Evolutionary conservation across 306 rosid species (phyloP).

Genomic region (Boehmeria nivea): DNA sequence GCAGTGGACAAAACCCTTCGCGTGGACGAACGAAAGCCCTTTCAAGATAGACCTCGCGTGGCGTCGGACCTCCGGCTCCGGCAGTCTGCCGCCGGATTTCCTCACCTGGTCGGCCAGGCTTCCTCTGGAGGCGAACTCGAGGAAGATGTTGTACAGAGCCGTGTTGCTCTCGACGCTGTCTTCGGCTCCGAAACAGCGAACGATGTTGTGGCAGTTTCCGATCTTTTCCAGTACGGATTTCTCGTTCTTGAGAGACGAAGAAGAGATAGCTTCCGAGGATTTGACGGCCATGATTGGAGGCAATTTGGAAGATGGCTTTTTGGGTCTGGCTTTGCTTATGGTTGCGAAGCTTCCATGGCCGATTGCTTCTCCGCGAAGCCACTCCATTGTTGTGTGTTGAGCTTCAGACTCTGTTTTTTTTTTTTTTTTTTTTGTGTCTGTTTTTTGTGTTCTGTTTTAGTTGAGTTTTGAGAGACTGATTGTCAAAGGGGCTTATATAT

Average conservation of each 20-base stretch:
- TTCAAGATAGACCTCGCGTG: slow-evolving; percentile 40
- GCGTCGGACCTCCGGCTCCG: slow-evolving; percentile 36
- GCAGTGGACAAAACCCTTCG: slow-evolving; percentile 72
- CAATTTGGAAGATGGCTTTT: neutral
- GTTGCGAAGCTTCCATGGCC: slow-evolving; percentile 82
- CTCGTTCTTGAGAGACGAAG: slow-evolving; percentile 48
- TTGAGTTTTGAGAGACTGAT: neutral
- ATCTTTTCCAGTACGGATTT: slow-evolving; percentile 37
- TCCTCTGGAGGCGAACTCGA: slow-evolving; percentile 66
- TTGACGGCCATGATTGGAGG: slow-evolving; percentile 51
- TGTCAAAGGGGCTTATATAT: neutral
- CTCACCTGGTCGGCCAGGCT: slow-evolving; percentile 45
- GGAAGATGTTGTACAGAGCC: slow-evolving; percentile 39
- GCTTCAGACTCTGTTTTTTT: neutral
- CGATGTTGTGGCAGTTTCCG: slow-evolving; percentile 38
- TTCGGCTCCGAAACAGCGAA: slow-evolving; percentile 45
- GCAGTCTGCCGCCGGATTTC: slow-evolving; percentile 38
- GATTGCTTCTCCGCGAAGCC: slow-evolving; percentile 67
- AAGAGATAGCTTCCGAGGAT: slow-evolving; percentile 25
- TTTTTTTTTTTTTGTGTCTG: neutral
- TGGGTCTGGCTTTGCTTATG: slow-evolving; percentile 38
- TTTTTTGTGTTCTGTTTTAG: neutral
- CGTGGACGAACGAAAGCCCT: slow-evolving; percentile 54
- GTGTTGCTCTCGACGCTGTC: slow-evolving; percentile 39
- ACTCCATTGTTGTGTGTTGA: slow-evolving; percentile 39